Evolutionary conservation across 805 yeast species (phyloP).

Genomic region (Tetrapisispora namnaoensis): DNA sequence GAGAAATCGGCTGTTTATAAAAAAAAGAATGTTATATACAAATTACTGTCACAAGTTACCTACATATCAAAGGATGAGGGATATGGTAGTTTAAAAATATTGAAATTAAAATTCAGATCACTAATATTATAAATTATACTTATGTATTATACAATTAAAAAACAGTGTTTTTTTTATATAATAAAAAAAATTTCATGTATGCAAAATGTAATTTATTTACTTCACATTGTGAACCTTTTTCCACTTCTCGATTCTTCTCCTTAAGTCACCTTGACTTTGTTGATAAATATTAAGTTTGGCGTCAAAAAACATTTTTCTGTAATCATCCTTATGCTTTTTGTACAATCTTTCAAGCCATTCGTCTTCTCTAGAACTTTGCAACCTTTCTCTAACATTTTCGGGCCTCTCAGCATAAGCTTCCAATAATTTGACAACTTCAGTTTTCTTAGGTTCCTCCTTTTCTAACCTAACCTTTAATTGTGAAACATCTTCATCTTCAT

Average conservation of each 20-base stretch:
- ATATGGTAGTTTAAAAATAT: neutral
- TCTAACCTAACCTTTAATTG: constrained; percentile 16
- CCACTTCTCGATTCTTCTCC: constrained; percentile 64
- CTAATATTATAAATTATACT: neutral
- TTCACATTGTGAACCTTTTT: constrained; percentile 36
- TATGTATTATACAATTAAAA: neutral
- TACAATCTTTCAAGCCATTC: constrained; percentile 59
- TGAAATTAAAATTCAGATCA: neutral
- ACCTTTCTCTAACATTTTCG: constrained; percentile 38
- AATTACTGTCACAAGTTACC: too few species aligned
- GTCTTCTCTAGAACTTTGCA: constrained; percentile 60
- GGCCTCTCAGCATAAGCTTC: constrained; percentile 47
- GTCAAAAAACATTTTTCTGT: constrained; percentile 87
- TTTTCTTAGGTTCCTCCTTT: constrained; percentile 23
- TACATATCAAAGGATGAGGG: too few species aligned
- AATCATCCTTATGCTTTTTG: constrained; percentile 80
- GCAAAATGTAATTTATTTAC: constrained; percentile 5
- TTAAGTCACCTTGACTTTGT: constrained; percentile 76
- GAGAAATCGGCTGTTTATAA: too few species aligned
- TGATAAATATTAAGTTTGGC: constrained; percentile 73
- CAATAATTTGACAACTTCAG: constrained; percentile 59
- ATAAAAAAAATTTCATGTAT: too few species aligned
- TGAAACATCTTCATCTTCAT: constrained; percentile 29
- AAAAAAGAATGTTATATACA: too few species aligned
- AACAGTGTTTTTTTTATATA: neutral